phyloP scores from a whole-genome alignment of 192 early-diverging fungal genomes.

The Podila clonocystis region DNA sequence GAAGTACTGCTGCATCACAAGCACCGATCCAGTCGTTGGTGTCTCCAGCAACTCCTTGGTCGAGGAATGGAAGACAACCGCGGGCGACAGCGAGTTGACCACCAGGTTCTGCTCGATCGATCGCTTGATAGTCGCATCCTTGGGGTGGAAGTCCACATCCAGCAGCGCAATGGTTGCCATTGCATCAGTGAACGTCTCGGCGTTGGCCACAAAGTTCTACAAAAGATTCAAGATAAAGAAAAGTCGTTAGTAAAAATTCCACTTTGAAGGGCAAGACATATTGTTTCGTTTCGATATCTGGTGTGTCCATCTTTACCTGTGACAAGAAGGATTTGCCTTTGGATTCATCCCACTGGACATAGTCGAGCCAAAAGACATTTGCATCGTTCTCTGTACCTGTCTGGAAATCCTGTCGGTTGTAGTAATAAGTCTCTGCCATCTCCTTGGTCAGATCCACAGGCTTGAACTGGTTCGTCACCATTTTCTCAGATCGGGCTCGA shows the following conservation, averaged over 20 bases:
- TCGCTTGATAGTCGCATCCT: constrained; percentile 18
- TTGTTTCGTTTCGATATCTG: no score
- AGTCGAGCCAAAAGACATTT: constrained; percentile 60
- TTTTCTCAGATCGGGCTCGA: neutral
- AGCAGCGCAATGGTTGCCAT: constrained; percentile 53
- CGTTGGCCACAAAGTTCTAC: constrained; percentile 55
- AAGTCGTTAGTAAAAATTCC: constrained; percentile 1
- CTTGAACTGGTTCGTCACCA: constrained; percentile 28
- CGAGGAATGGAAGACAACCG: constrained; percentile 55
- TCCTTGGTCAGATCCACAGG: constrained; percentile 50
- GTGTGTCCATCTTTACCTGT: constrained; percentile 28
- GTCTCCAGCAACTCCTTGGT: constrained; percentile 27
- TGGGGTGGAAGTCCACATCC: constrained; percentile 41
- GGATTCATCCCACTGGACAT: constrained; percentile 36
- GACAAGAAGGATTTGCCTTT: constrained; percentile 47
- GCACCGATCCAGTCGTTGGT: constrained; percentile 11
- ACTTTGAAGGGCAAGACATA: neutral
- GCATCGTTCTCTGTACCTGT: neutral
- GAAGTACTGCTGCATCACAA: constrained; percentile 40
- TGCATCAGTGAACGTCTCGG: constrained; percentile 31
- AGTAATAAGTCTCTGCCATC: constrained; percentile 53
- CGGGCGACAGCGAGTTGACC: constrained; percentile 36
- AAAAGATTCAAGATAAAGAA: neutral
- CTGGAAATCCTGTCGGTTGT: neutral
- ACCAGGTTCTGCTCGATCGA: constrained; percentile 24